These are phyloP conservation scores for Agapanthus africanus DNA, from an alignment of 106 monocot species.

Conservation along the genomic window DNA sequence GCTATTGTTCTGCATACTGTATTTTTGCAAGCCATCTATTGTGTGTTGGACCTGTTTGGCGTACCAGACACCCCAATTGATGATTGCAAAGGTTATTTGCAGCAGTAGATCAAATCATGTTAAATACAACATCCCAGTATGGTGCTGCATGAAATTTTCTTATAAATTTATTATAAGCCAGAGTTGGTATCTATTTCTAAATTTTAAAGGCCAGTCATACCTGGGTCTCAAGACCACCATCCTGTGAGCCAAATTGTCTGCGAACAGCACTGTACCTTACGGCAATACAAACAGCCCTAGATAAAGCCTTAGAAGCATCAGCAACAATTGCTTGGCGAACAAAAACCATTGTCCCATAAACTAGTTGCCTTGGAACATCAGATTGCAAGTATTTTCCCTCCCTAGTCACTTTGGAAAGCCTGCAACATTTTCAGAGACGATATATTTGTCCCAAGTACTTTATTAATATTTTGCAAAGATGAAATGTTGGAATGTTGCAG, in stretches of 20 bases:
- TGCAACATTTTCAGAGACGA: constrained; percentile 25
- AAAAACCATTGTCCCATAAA: constrained; percentile 96
- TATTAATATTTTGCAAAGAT: no score
- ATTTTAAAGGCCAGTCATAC: constrained; percentile 25
- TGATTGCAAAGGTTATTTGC: not conserved
- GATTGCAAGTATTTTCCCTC: constrained; percentile 78
- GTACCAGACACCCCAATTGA: no score
- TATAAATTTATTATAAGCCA: not conserved
- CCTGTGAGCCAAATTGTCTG: constrained; percentile 86
- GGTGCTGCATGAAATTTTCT: not conserved
- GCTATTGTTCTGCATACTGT: no score
- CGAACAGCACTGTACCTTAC: constrained; percentile 82
- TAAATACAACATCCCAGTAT: not conserved
- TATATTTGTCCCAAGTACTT: no score
- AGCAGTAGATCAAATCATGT: not conserved
- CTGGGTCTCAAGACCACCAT: constrained; percentile 75
- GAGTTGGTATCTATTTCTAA: not conserved
- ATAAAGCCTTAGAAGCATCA: constrained; percentile 82
- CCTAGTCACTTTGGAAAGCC: constrained; percentile 82
- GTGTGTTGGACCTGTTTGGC: no score
- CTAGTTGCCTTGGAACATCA: constrained; percentile 82
- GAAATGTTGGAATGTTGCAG: no score
- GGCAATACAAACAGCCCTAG: constrained; percentile 92
- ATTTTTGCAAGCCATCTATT: no score
- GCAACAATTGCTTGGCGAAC: constrained; percentile 86